These are phyloP conservation scores for Ogataea kodamae DNA, from an alignment of 805 yeast genomes.

Conservation along the genomic window DNA sequence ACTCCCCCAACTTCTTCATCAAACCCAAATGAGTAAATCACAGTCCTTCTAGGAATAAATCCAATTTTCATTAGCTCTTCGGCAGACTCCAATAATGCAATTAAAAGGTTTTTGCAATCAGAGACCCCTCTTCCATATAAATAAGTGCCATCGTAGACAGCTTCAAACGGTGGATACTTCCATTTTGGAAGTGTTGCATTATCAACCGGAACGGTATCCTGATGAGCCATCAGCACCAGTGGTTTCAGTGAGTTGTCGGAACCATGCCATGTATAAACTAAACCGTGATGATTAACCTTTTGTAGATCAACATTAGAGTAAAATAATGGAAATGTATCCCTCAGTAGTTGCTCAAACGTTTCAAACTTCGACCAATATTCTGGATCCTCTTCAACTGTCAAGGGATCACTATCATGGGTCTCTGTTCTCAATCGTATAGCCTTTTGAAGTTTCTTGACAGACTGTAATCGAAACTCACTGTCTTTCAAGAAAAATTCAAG, in stretches of 20 bases:
- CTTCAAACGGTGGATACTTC: conserved; percentile 38
- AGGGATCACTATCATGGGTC: conserved; percentile 51
- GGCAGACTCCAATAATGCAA: conserved; percentile 37
- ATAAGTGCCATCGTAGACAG: conserved; percentile 36
- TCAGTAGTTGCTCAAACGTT: conserved; percentile 38
- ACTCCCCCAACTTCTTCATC: conserved; percentile 47
- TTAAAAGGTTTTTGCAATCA: conserved; percentile 43
- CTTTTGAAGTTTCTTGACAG: conserved; percentile 46
- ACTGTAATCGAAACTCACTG: too few relatives aligned
- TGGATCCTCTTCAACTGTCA: conserved; percentile 43
- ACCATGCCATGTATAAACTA: conserved; percentile 46
- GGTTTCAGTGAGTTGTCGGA: conserved; percentile 38
- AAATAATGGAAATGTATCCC: conserved; percentile 40
- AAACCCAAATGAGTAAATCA: conserved; percentile 46
- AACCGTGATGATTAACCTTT: conserved; percentile 42
- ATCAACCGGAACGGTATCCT: conserved; percentile 51
- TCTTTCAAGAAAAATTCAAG: too few relatives aligned
- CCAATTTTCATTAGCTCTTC: conserved; percentile 29
- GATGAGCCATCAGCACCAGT: conserved; percentile 46
- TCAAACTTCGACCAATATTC: conserved; percentile 40
- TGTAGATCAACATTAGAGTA: conserved; percentile 33
- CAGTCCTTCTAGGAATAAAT: conserved; percentile 42
- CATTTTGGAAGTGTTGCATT: conserved; percentile 37
- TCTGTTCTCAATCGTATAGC: conserved; percentile 68
- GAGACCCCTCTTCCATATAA: conserved; percentile 41